phyloP scores from a whole-genome alignment of 2,329 filamentous ascomycete genomes.

The Colletotrichum euphorbiae region DNA sequence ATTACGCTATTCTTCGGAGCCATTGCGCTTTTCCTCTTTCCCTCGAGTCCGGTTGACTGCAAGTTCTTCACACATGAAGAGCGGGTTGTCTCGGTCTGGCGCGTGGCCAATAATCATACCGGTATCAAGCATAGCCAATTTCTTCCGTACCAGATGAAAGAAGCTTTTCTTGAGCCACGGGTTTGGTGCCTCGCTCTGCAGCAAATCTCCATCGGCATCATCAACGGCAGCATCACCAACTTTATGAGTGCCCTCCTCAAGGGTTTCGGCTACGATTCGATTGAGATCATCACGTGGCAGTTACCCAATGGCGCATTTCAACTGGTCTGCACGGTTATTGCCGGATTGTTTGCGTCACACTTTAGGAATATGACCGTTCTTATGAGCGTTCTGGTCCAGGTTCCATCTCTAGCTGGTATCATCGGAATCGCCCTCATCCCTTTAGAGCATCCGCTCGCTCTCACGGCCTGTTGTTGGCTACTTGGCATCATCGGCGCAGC shows the following conservation, averaged over 20 bases:
- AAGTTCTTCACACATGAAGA: not conserved
- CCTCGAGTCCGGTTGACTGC: not conserved
- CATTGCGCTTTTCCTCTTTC: not conserved
- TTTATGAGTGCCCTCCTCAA: conserved; percentile 1
- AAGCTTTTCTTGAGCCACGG: not conserved
- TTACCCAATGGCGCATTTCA: not conserved
- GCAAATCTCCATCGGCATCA: conserved; percentile 2
- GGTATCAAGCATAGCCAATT: not conserved
- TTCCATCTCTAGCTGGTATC: conserved; percentile 55
- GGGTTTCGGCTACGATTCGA: not conserved
- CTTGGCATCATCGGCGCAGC: conserved; percentile 62
- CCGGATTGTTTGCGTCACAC: not conserved
- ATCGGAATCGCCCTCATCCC: conserved; percentile 61
- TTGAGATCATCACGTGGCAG: not conserved
- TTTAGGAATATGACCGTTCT: not conserved
- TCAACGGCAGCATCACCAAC: conserved; percentile 1
- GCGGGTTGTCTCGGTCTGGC: conserved; percentile 1
- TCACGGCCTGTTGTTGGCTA: conserved; percentile 65
- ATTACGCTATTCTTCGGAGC: not conserved
- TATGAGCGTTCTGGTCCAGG: conserved; percentile 10
- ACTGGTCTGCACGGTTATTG: not conserved
- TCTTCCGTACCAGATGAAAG: not conserved
- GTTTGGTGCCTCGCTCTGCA: not conserved
- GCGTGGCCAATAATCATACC: not conserved
- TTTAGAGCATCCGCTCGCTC: conserved; percentile 57